Conservation (phyloP, 2,329 filamentous ascomycete species). For the Trichoderma sp. region DNA sequence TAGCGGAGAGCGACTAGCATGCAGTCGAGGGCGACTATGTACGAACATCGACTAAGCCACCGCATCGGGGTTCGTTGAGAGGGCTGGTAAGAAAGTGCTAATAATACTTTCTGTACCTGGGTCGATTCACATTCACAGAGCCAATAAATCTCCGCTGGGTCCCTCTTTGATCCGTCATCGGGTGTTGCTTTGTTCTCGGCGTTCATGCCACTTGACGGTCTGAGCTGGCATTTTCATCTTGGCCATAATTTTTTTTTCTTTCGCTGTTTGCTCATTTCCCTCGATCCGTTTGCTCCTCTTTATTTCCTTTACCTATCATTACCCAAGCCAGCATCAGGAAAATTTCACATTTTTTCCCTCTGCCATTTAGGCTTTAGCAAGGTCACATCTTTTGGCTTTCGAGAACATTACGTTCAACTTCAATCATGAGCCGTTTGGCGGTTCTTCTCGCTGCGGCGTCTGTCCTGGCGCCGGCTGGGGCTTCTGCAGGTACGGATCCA, state of each 20-base stretch:
- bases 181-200: not conserved
- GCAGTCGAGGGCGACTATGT: conserved; percentile 11
- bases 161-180: not conserved
- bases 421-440: conserved; percentile 19
- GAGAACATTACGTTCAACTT: not conserved
- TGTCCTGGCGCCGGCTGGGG: conserved; percentile 16
- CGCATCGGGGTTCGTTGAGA: conserved; percentile 5
- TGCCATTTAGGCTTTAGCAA: not conserved
- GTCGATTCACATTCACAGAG: not conserved
- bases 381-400: not conserved
- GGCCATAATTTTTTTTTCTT: not conserved
- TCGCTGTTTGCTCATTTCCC: not conserved
- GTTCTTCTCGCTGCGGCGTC: conserved; percentile 22
- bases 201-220: not conserved
- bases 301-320: not conserved
- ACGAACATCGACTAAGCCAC: conserved; percentile 19
- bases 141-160: conserved; percentile 8
- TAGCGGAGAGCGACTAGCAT: conserved; percentile 11
- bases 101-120: not conserved
- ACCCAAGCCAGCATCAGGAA: too few species aligned
- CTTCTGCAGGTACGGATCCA: conserved; percentile 20
- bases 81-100: conserved; percentile 4
- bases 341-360: not conserved
- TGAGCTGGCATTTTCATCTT: conserved; percentile 2
- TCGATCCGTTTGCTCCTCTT: not conserved